Evolutionary conservation across 495 filamentous ascomycete species (phyloP).

Genomic region (Penicillium nucicola): DNA sequence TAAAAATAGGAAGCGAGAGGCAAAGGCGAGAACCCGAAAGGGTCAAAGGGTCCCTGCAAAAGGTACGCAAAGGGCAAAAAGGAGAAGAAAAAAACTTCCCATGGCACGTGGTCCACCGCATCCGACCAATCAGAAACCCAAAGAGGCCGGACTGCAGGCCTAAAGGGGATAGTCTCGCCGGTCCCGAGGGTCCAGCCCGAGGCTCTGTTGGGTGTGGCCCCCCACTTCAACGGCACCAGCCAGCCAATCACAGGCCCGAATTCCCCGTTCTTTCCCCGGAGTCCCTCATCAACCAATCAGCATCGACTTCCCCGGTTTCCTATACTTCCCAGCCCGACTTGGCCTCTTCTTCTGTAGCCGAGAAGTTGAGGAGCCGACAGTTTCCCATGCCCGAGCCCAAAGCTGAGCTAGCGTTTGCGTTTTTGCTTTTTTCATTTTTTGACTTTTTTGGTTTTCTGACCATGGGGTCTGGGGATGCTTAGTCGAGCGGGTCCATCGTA

Average conservation of each 20-base stretch:
- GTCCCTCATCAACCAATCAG: conserved; percentile 2
- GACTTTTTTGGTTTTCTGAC: not conserved
- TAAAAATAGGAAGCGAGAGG: not conserved
- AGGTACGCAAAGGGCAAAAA: too few relatives aligned
- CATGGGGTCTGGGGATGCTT: not conserved
- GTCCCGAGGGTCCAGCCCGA: conserved; percentile 9
- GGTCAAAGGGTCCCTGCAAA: too few relatives aligned
- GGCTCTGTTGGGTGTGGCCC: conserved; percentile 13
- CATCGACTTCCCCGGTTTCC: conserved; percentile 15
- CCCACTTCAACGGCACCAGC: not conserved
- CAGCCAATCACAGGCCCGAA: not conserved
- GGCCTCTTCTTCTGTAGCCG: not conserved
- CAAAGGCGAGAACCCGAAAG: not conserved
- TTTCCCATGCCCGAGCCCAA: not conserved
- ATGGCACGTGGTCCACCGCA: conserved; percentile 7
- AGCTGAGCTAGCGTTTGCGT: not conserved
- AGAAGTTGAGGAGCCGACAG: not conserved
- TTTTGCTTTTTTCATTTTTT: not conserved
- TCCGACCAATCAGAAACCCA: not conserved
- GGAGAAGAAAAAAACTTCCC: not conserved
- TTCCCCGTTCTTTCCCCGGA: not conserved
- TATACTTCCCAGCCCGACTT: conserved; percentile 8
- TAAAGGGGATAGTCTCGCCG: conserved; percentile 8
- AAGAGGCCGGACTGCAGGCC: not conserved
- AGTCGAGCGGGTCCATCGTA: too few relatives aligned